Conservation (phyloP, 176 grass and related monocot genomes). For the Juncus effusus region DNA sequence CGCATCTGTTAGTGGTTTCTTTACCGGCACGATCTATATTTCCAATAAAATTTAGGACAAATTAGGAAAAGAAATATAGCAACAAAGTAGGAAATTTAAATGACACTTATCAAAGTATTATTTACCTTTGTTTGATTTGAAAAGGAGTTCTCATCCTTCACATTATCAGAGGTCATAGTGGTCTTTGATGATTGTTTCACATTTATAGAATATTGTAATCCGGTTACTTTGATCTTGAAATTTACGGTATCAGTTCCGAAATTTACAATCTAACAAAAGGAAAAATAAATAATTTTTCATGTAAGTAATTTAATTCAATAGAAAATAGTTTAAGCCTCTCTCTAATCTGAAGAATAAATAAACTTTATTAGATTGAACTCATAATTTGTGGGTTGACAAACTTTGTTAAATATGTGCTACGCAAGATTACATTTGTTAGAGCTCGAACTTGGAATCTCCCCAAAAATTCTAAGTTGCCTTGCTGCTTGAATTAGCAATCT, state of each 20-base stretch:
- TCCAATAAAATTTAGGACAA: not conserved
- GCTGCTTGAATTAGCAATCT: too few relatives aligned
- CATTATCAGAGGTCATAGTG: slow-evolving; percentile 56
- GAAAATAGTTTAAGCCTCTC: too few relatives aligned
- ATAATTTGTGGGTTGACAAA: too few relatives aligned
- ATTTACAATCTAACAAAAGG: slow-evolving; percentile 63
- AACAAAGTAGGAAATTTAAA: slow-evolving; percentile 4
- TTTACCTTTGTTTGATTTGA: slow-evolving; percentile 56
- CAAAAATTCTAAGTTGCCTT: too few relatives aligned
- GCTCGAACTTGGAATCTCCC: too few relatives aligned
- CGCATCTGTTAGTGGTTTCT: slow-evolving; percentile 36
- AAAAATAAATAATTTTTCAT: too few relatives aligned
- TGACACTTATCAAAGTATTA: not conserved
- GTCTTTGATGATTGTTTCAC: slow-evolving; percentile 36
- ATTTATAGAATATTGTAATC: slow-evolving; percentile 40
- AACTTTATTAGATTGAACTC: too few relatives aligned
- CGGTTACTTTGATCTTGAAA: slow-evolving; percentile 49
- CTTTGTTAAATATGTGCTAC: too few relatives aligned
- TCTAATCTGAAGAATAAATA: too few relatives aligned
- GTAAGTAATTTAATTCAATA: too few relatives aligned
- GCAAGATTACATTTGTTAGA: too few relatives aligned
- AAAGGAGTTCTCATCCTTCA: slow-evolving; percentile 73
- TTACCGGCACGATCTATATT: slow-evolving; percentile 51
- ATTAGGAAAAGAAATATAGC: not conserved
- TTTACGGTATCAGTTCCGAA: slow-evolving; percentile 52